Percentiles rank a stretch among this genome's conserved stretches.
phyloP scores from a whole-genome alignment of 352 stramenopile species.

The Phytophthora pseudosyringae region DNA sequence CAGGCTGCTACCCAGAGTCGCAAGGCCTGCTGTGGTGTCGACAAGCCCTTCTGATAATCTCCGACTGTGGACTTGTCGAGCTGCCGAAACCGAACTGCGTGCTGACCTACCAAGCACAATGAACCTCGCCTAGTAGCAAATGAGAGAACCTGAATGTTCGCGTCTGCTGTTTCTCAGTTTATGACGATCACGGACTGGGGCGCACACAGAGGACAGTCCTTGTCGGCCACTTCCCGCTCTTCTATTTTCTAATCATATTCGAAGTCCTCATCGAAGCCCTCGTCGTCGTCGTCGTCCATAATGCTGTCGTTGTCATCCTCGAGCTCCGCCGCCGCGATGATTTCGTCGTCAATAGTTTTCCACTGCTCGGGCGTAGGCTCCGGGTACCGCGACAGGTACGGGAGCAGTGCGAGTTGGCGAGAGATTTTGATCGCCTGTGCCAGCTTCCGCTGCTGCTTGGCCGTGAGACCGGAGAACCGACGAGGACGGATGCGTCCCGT shows the following conservation, averaged over 20 bases:
- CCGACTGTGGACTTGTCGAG: background rate
- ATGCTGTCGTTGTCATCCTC: constrained; percentile 58
- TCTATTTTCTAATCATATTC: constrained; percentile 75
- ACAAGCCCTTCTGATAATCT: too few species aligned
- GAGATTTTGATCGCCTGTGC: constrained; percentile 81
- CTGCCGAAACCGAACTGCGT: too few species aligned
- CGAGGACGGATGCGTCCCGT: constrained; percentile 84
- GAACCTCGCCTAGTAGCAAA: constrained; percentile 1
- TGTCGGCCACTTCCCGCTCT: constrained; percentile 22
- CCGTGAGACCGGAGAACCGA: constrained; percentile 80
- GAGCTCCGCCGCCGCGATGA: constrained; percentile 68
- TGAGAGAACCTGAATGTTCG: constrained; percentile 20
- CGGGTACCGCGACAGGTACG: constrained; percentile 82
- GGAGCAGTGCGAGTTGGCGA: constrained; percentile 76
- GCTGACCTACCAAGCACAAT: background rate
- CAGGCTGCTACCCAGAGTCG: too few species aligned
- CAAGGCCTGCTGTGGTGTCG: too few species aligned
- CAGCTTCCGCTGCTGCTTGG: constrained; percentile 87
- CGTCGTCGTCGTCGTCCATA: constrained; percentile 65
- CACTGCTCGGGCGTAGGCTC: constrained; percentile 83
- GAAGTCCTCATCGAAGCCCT: constrained; percentile 74
- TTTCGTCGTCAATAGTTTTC: constrained; percentile 82
- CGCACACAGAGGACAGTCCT: constrained; percentile 10
- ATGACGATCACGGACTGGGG: constrained; percentile 21
- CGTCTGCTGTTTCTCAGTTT: constrained; percentile 24